Evolutionary conservation across 2,329 filamentous ascomycete genomes (phyloP).

Genomic region (Biscogniauxia marginata): DNA sequence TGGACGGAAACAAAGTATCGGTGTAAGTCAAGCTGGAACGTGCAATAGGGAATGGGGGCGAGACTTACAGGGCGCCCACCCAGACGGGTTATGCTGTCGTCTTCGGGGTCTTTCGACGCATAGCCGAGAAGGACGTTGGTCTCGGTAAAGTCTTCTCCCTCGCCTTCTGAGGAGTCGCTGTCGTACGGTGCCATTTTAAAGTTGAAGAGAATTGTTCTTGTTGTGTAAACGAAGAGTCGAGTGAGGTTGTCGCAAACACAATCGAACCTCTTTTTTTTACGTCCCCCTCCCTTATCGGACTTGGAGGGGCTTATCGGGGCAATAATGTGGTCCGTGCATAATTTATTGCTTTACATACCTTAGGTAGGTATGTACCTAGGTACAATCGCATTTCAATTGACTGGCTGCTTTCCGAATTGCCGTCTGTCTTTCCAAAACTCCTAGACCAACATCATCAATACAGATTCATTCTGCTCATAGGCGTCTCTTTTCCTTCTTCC

Average conservation of each 20-base stretch:
- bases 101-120: slow-evolving; percentile 73
- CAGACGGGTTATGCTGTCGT: slow-evolving; percentile 83
- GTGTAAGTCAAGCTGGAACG: slow-evolving; percentile 20
- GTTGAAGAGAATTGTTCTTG: neutral
- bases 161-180: slow-evolving; percentile 77
- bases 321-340: neutral
- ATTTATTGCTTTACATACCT: neutral
- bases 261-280: neutral
- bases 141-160: slow-evolving; percentile 67
- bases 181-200: slow-evolving; percentile 59
- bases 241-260: too few species aligned
- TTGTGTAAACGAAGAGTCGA: too few species aligned
- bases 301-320: neutral
- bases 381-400: too few species aligned
- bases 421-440: too few species aligned
- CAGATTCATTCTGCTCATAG: too few species aligned
- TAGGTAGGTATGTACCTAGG: too few species aligned
- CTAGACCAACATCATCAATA: too few species aligned
- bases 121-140: slow-evolving; percentile 92
- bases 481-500: too few species aligned
- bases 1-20: slow-evolving; percentile 33
- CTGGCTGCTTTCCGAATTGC: too few species aligned
- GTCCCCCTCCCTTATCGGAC: neutral
- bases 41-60: neutral
- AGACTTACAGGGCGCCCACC: slow-evolving; percentile 78